These are phyloP conservation scores for Pseudogymnoascus sp. DNA, from an alignment of 2,329 filamentous ascomycete species.

Conservation along the genomic window DNA sequence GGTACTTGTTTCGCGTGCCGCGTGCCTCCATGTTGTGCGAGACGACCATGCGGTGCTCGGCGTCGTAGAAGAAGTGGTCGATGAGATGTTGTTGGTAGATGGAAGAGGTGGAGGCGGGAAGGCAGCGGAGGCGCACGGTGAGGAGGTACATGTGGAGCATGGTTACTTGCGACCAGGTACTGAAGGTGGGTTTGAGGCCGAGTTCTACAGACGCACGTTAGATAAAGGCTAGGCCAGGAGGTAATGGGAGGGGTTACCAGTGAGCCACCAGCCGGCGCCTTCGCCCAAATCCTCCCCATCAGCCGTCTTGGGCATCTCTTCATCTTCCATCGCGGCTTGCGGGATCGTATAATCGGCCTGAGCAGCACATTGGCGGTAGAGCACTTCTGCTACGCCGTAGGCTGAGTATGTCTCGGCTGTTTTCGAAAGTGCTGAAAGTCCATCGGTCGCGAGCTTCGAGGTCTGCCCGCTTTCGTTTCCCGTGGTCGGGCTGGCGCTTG, in stretches of 20 bases:
- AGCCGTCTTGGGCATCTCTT: conserved; percentile 59
- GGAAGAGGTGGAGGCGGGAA: conserved; percentile 60
- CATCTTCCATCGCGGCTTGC: conserved; percentile 55
- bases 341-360: conserved; percentile 73
- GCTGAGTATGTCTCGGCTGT: conserved; percentile 61
- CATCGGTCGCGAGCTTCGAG: conserved; percentile 15
- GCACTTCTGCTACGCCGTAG: conserved; percentile 66
- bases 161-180: conserved; percentile 90
- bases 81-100: conserved; percentile 84
- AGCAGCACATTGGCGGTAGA: conserved; percentile 67
- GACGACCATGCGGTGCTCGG: conserved; percentile 74
- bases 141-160: conserved; percentile 95
- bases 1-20: conserved; percentile 53
- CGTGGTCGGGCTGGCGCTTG: conserved; percentile 5
- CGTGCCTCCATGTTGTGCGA: conserved; percentile 62
- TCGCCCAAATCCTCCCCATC: conserved; percentile 77
- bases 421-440: conserved; percentile 20
- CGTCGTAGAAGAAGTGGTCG: conserved; percentile 90
- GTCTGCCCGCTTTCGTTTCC: conserved; percentile 13
- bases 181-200: conserved; percentile 77
- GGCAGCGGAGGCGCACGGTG: conserved; percentile 71
- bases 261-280: conserved; percentile 72
- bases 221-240: conserved; percentile 9
- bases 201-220: conserved; percentile 48
- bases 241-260: conserved; percentile 45